phyloP scores from a whole-genome alignment of 495 filamentous ascomycete genomes.

The Penicillium subrubescens region DNA sequence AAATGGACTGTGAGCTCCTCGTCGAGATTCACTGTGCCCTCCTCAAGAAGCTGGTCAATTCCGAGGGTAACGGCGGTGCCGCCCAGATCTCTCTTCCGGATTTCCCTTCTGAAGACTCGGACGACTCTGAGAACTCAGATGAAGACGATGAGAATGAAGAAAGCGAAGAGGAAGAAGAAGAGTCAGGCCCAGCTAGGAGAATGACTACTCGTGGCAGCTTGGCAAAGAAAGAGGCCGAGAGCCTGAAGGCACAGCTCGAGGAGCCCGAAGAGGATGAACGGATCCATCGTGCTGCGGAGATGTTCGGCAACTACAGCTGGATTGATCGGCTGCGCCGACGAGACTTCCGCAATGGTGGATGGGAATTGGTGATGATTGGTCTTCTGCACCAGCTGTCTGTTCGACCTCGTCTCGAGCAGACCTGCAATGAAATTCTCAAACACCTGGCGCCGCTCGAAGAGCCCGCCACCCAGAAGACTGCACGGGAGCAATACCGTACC shows the following conservation, averaged over 20 bases:
- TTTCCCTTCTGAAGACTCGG: conserved; percentile 66
- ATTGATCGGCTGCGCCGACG: conserved; percentile 78
- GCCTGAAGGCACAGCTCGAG: conserved; percentile 53
- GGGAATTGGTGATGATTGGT: conserved; percentile 88
- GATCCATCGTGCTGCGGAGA: conserved; percentile 77
- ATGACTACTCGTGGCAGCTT: conserved; percentile 84
- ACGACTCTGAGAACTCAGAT: conserved; percentile 47
- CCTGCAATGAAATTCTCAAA: conserved; percentile 76
- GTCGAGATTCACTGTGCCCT: conserved; percentile 90
- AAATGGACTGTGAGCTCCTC: conserved; percentile 82
- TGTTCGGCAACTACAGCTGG: conserved; percentile 71
- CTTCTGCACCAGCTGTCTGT: conserved; percentile 82
- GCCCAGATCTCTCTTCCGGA: conserved; percentile 79
- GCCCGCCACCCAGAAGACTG: conserved; percentile 73
- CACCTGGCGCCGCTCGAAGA: conserved; percentile 76
- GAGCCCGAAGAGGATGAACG: conserved; percentile 39
- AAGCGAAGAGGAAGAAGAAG: conserved; percentile 30
- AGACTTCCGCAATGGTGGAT: conserved; percentile 87
- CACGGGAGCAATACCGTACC: conserved; percentile 65
- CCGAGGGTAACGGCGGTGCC: conserved; percentile 71
- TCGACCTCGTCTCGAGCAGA: conserved; percentile 64
- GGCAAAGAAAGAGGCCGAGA: conserved; percentile 75
- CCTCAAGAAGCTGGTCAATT: conserved; percentile 81
- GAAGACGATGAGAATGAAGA: conserved; percentile 57
- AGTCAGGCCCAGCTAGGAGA: conserved; percentile 59